Base-by-base conservation (phyloP, 768 basidiomycete species). In the Boletus rufocinnamomeus region DNA sequence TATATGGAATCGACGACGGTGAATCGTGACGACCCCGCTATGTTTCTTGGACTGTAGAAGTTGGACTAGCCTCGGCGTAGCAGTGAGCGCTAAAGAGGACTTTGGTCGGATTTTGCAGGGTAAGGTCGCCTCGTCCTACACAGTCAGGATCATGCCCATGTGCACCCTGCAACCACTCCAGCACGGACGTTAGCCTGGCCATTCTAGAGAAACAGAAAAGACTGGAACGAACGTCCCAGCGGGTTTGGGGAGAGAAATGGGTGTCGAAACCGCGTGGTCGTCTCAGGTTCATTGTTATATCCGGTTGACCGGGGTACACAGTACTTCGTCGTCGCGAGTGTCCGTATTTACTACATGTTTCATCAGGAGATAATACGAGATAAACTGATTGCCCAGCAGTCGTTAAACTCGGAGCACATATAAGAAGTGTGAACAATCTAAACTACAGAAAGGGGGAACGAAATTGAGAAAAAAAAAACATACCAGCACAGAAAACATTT, bases 221-320 rank as follows among this genome's bases (percentile, higher is more conserved):
- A 27, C 16, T 6, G 45, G 23, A 21, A 4, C 2, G 17, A 21
- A 48, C 3, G 8, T 27, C 27, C 25, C 1, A 21, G 16, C 2
- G 25, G 1, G 16, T 8, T 28, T 35, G 13, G 34, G 14, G 17
- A 30, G 30, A 48, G 27, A 32, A 25, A 27, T 1, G 30, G 3
- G 34, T 16, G 25, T 38, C 34, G 9, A 52, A 38, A 27, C 21
- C 9, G 38, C 7, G 13, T n/a, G 27, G 32, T 27, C 23, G 14
- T 3, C 14, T 19, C 27, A 10, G 25, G 8, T 19, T 13, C 32
- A 3, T 7, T 38, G 40, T 34, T 65, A 40, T 52, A 55, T 61
- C 3, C 5, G 30, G 35, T 28, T 11, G n/a, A 54, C 46, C 6
- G 23, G n/a, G 50, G 64, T 65, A 65, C 64, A 27, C 63, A 30